phyloP scores from a whole-genome alignment of 495 filamentous ascomycete species.

The Neurospora sp. region DNA sequence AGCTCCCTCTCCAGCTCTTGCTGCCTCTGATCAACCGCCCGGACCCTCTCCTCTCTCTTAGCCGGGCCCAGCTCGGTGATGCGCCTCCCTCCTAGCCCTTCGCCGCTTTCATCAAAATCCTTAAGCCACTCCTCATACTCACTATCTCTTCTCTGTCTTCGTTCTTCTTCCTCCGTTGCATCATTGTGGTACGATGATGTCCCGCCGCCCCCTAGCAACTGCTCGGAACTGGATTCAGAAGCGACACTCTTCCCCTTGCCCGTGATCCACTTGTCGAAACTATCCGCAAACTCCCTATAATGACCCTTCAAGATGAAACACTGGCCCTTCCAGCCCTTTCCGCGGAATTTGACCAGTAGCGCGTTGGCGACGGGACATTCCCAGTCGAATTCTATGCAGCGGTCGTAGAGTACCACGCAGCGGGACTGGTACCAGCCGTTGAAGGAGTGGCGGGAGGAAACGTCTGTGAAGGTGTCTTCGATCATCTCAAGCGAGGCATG shows the following conservation, averaged over 20 bases:
- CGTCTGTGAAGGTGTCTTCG: slow-evolving; percentile 35
- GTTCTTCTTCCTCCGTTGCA: slow-evolving; percentile 16
- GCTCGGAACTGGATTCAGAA: not conserved
- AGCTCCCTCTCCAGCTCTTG: slow-evolving; percentile 31
- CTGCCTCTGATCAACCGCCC: slow-evolving; percentile 29
- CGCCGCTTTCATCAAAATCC: slow-evolving; percentile 24
- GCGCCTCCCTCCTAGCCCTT: slow-evolving; percentile 13
- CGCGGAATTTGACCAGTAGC: slow-evolving; percentile 27
- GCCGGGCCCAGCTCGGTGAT: slow-evolving; percentile 24
- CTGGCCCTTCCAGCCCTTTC: slow-evolving; percentile 33
- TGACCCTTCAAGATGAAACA: slow-evolving; percentile 41
- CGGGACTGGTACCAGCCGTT: slow-evolving; percentile 32
- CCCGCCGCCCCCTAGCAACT: not conserved
- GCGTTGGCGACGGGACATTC: slow-evolving; percentile 35
- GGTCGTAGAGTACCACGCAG: slow-evolving; percentile 40
- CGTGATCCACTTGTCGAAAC: slow-evolving; percentile 35
- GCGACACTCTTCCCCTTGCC: slow-evolving; percentile 2
- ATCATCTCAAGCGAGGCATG: slow-evolving; percentile 37
- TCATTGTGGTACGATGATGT: not conserved
- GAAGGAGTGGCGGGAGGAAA: slow-evolving; percentile 32
- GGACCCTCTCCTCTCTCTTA: slow-evolving; percentile 27
- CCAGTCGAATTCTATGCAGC: slow-evolving; percentile 34
- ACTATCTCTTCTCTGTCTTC: slow-evolving; percentile 7
- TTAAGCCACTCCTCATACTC: slow-evolving; percentile 29
- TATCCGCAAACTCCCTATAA: slow-evolving; percentile 36